Evolutionary conservation across 2,329 filamentous ascomycete species (phyloP).

Genomic region (Metarhizium guizhouense): DNA sequence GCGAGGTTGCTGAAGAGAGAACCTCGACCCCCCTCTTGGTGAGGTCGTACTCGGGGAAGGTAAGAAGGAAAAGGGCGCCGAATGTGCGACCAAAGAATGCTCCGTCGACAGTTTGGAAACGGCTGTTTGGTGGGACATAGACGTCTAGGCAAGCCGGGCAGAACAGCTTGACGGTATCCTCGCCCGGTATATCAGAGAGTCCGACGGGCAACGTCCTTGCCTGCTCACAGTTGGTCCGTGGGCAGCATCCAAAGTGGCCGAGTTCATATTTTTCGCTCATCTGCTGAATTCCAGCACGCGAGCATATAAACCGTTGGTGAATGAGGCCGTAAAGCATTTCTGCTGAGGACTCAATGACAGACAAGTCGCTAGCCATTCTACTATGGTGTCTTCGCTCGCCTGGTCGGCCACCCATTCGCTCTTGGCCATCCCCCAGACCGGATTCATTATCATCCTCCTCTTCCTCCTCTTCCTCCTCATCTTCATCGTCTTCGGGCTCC

Average conservation of each 20-base stretch:
- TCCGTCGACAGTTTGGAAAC: constrained; percentile 94
- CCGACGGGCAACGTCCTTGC: constrained; percentile 89
- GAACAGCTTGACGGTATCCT: constrained; percentile 97
- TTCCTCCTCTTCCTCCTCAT: constrained; percentile 73
- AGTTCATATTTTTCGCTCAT: constrained; percentile 99
- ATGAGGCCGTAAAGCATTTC: constrained; percentile 97
- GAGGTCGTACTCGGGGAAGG: constrained; percentile 92
- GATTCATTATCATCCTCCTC: constrained; percentile 66
- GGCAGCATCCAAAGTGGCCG: constrained; percentile 90
- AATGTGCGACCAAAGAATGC: constrained; percentile 98
- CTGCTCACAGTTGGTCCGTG: constrained; percentile 85
- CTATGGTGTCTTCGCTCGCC: constrained; percentile 66
- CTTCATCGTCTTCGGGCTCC: constrained; percentile 89
- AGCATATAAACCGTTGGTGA: constrained; percentile 97
- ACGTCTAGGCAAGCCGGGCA: constrained; percentile 95
- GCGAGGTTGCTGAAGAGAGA: constrained; percentile 30
- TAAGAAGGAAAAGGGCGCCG: constrained; percentile 94
- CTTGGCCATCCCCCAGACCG: constrained; percentile 48
- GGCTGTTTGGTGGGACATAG: constrained; percentile 93
- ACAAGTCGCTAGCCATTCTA: constrained; percentile 84
- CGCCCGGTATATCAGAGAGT: constrained; percentile 85
- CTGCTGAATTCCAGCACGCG: constrained; percentile 89
- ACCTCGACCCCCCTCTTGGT: constrained; percentile 58
- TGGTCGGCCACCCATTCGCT: constrained; percentile 33
- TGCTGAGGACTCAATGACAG: constrained; percentile 93